Evolutionary conservation across 768 basidiomycete genomes (phyloP).

Genomic region (Nidularia pulvinata): DNA sequence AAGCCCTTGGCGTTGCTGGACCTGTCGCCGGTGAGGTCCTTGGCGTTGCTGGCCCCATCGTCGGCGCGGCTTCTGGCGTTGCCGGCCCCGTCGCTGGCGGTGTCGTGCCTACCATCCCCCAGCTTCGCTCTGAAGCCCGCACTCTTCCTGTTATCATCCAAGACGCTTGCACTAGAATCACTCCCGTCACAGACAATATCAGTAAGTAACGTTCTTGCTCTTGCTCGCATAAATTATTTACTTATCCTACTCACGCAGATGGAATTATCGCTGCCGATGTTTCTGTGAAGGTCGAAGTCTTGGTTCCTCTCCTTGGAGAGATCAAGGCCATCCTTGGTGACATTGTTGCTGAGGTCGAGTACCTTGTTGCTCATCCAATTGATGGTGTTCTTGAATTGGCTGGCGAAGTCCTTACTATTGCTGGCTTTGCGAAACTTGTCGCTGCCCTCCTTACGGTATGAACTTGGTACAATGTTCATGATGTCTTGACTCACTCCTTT

Average conservation of each 20-base stretch:
- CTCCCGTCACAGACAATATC: constrained; percentile 8
- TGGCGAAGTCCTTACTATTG: constrained; percentile 7
- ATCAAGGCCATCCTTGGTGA: constrained; percentile 9
- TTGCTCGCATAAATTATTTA: background rate
- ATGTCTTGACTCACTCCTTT: background rate
- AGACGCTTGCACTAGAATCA: constrained; percentile 4
- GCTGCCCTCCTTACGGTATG: constrained; percentile 16
- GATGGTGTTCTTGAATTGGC: constrained; percentile 5
- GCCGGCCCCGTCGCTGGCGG: background rate
- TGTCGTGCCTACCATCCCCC: background rate
- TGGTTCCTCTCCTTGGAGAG: constrained; percentile 10
- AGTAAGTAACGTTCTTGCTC: constrained; percentile 6
- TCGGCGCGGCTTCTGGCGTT: background rate
- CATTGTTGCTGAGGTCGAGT: constrained; percentile 10
- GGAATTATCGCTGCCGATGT: constrained; percentile 6
- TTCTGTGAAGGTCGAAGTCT: constrained; percentile 9
- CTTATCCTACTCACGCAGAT: constrained; percentile 2
- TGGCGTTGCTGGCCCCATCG: background rate
- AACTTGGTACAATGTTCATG: background rate
- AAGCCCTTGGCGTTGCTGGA: background rate
- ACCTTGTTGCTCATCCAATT: constrained; percentile 10
- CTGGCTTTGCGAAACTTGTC: constrained; percentile 9
- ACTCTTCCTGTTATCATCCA: constrained; percentile 10
- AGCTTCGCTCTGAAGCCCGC: background rate
- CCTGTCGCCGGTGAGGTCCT: background rate